Percentiles rank a stretch among this genome's conserved stretches.
Conservation (phyloP, 129 eudicot species). For the sunflower (Helianthus annuus) region HanXRQr2.0-SUNRISE NC_035438.2:91141137-91141636, state of each 20-base stretch:
- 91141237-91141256: neutral
- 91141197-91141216: conserved; percentile 11
- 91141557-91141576: conserved; percentile 88
- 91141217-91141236: neutral
- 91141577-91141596: conserved; percentile 70
- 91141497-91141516: conserved; percentile 14
- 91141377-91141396: conserved; percentile 17
- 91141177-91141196: conserved; percentile 87
- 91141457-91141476: conserved; percentile 91
- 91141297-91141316: conserved; percentile 97
- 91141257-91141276: conserved; percentile 27
- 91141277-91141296: conserved; percentile 96
- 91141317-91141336: conserved; percentile 88
- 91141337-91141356: conserved; percentile 97
- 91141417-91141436: conserved; percentile 96
- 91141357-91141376: conserved; percentile 42
- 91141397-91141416: conserved; percentile 18
- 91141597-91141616: conserved; percentile 94
- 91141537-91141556: conserved; percentile 75
- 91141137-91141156: conserved; percentile 95
- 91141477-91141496: conserved; percentile 6
- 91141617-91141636: conserved; percentile 62
- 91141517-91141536: neutral
- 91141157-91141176: conserved; percentile 92
- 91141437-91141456: conserved; percentile 98